Conservation (phyloP, 768 basidiomycete species). For the Tulasnella sp. region DNA sequence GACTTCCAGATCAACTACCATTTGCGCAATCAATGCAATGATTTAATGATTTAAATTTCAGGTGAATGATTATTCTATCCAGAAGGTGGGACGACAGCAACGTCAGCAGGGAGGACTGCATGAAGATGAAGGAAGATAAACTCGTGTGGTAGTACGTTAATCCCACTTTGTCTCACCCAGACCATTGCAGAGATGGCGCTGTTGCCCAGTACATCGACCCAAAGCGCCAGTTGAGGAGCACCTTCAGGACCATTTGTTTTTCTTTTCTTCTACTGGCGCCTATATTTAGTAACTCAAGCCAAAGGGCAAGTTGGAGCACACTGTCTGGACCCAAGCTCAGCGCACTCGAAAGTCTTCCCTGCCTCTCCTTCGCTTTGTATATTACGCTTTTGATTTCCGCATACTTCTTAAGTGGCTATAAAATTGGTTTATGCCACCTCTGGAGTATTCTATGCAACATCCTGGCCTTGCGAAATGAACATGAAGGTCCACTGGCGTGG, state of each 20-base stretch:
- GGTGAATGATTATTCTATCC: slow-evolving; percentile 92
- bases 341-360: slow-evolving; percentile 36
- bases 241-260: no score
- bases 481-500: neutral
- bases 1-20: no score
- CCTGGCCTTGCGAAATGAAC: neutral
- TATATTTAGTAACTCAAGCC: no score
- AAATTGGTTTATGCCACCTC: neutral
- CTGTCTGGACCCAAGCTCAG: slow-evolving; percentile 77
- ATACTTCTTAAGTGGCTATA: neutral
- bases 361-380: neutral
- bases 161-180: neutral
- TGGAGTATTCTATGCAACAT: neutral
- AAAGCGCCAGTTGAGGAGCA: slow-evolving; percentile 72
- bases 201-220: slow-evolving; percentile 91
- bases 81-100: slow-evolving; percentile 99
- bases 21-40: no score
- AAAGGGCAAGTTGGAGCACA: no score
- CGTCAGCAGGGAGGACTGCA: slow-evolving; percentile 80
- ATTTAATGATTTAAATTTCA: no score
- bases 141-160: slow-evolving; percentile 69
- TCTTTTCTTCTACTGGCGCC: no score
- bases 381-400: neutral
- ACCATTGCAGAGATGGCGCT: slow-evolving; percentile 64
- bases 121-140: slow-evolving; percentile 81